A percentile compares a stretch with the other conserved stretches of the same genome.
phyloP scores from a whole-genome alignment of 345 rosid genomes.

The Rhodamnia rubescens region DNA sequence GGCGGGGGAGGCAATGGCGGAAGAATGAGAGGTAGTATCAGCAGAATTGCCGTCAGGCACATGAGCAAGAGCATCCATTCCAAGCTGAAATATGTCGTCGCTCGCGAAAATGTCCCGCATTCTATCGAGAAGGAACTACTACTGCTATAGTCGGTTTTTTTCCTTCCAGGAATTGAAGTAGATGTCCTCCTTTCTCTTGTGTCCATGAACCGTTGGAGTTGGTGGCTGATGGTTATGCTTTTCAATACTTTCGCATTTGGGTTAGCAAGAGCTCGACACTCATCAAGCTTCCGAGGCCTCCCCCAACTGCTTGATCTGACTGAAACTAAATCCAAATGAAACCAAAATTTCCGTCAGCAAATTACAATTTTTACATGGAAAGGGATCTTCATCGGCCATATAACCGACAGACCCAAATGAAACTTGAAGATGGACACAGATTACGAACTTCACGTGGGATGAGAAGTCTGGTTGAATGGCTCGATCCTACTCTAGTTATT shows the following conservation, averaged over 20 bases:
- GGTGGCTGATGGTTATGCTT: background rate
- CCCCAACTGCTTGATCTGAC: background rate
- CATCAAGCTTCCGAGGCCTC: background rate
- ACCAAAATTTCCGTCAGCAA: background rate
- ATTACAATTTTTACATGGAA: background rate
- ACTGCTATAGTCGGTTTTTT: background rate
- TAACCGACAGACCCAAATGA: background rate
- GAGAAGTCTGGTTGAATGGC: background rate
- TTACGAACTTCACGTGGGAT: background rate
- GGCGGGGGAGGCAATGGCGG: slow-evolving; percentile 16
- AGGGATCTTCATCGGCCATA: background rate
- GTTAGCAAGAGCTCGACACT: background rate
- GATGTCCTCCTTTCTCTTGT: background rate
- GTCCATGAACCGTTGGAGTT: background rate
- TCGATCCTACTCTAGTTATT: background rate
- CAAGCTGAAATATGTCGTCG: background rate
- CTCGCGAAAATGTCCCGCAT: slow-evolving; percentile 37
- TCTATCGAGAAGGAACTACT: slow-evolving; percentile 4
- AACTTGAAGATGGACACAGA: background rate
- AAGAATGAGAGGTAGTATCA: slow-evolving; percentile 4
- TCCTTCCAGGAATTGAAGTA: background rate
- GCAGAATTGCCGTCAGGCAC: slow-evolving; percentile 1
- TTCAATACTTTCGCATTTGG: background rate
- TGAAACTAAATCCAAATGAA: background rate
- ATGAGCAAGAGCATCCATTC: background rate